These are phyloP conservation scores for Cyamopsis tetragonoloba DNA, from an alignment of 306 rosid genomes.

Conservation along the genomic window DNA sequence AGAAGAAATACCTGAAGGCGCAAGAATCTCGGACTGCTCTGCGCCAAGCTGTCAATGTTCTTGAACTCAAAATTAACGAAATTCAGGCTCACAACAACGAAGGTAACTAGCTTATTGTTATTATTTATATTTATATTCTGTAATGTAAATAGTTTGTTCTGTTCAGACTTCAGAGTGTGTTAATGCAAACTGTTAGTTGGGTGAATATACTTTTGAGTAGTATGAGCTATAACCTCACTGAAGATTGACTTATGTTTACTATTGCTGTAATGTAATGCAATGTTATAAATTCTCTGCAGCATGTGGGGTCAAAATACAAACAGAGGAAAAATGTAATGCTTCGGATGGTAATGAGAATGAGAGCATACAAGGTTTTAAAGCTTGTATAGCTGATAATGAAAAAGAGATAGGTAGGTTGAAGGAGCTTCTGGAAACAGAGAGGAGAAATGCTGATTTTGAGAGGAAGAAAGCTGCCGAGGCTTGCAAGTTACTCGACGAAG, in stretches of 20 bases:
- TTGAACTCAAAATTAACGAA: slow-evolving; percentile 33
- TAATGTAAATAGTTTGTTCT: not conserved
- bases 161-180: not conserved
- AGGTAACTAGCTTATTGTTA: slow-evolving; percentile 30
- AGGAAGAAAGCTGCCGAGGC: slow-evolving; percentile 54
- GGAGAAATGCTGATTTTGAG: slow-evolving; percentile 49
- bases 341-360: slow-evolving; percentile 26
- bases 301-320: slow-evolving; percentile 36
- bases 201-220: not conserved
- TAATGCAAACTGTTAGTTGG: not conserved
- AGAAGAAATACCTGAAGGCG: slow-evolving; percentile 38
- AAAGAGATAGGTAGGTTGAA: slow-evolving; percentile 45
- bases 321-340: slow-evolving; percentile 34
- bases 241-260: not conserved
- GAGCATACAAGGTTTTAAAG: slow-evolving; percentile 30
- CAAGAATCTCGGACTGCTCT: slow-evolving; percentile 47
- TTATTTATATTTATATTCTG: no score
- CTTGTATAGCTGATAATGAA: slow-evolving; percentile 43
- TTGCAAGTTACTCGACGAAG: slow-evolving; percentile 39
- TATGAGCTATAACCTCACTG: not conserved
- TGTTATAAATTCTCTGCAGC: slow-evolving; percentile 37
- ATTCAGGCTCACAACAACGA: slow-evolving; percentile 33
- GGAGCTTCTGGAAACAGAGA: slow-evolving; percentile 54
- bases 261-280: not conserved
- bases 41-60: slow-evolving; percentile 56